Base-by-base conservation (phyloP, 306 rosid genomes). In the Gastrolobium villosum region DNA sequence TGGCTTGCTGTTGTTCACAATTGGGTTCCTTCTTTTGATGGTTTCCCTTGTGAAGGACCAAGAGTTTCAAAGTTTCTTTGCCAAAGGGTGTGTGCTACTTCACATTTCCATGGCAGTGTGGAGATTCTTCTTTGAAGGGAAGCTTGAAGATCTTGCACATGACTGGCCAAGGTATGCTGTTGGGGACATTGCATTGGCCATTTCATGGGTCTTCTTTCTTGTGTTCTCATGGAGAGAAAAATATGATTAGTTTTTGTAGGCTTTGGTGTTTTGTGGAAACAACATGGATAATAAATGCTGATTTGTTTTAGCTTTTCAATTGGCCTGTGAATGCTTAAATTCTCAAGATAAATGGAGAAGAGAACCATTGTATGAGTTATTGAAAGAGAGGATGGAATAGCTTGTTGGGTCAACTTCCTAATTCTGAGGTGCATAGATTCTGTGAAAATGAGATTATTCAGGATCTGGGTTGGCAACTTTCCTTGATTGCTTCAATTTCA, bases 21-120 rank as follows among this genome's bases (percentile, higher is more conserved):
- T 95, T 31, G 99, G 99, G 6, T 87, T 83, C 57, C 70, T 95
- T 50, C 71, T 95, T 14, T 91, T 91, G 84, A 95, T 91, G 99
- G 90, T 90, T 65, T 82, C 98, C 32, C 88, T 88, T 79, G 97
- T 89, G 4, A 91, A 88, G 86, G 99, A 95, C 76, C 70, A 83
- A 54, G 91, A 93, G 68, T 95, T 95, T 36, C 99, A 95, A 52
- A 88, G 90, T 62, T 95, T 91, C 86, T 95, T 95, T 83, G 94
- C 99, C 7, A 93, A 87, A 87, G 98, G 96, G 10, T 90, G 99
- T 81, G 86, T 85, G 9, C 50, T 90, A 66, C 93, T 95, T 86
- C 99, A 95, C 84, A 57, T 93, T 31, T 88, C 92, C 10, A 87
- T 91, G 99, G 98, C 97, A 26, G 67, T 84, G 2, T 95, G 99